These are phyloP conservation scores for Ceriops decandra DNA, from an alignment of 345 rosid species.

Conservation along the genomic window DNA sequence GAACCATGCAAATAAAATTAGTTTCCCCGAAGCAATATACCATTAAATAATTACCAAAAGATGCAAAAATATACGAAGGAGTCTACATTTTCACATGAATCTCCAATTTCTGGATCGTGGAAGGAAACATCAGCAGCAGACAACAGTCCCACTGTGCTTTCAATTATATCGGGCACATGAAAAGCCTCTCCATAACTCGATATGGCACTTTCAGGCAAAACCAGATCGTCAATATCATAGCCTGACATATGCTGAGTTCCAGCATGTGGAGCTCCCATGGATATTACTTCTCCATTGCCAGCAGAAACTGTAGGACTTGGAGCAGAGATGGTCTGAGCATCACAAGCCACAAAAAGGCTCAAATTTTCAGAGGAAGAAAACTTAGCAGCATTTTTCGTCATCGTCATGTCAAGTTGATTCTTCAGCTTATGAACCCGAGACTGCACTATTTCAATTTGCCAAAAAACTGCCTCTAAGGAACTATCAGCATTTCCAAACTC, in stretches of 20 bases:
- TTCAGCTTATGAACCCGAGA: slow-evolving; percentile 62
- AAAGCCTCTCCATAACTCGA: slow-evolving; percentile 63
- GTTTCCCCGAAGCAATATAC: not conserved
- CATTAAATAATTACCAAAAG: too few species aligned
- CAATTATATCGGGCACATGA: slow-evolving; percentile 87
- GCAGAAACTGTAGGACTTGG: slow-evolving; percentile 84
- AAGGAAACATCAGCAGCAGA: slow-evolving; percentile 74
- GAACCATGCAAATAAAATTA: not conserved
- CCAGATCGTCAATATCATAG: slow-evolving; percentile 55
- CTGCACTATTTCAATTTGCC: slow-evolving; percentile 61
- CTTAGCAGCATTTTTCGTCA: slow-evolving; percentile 65
- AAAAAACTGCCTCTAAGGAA: slow-evolving; percentile 57
- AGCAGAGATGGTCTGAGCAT: slow-evolving; percentile 70
- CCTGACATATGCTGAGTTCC: slow-evolving; percentile 44
- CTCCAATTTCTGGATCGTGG: slow-evolving; percentile 55
- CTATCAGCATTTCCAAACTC: slow-evolving; percentile 46
- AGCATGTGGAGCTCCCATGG: slow-evolving; percentile 48
- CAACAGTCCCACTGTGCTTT: slow-evolving; percentile 82
- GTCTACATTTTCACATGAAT: slow-evolving; percentile 72
- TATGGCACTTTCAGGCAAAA: slow-evolving; percentile 55
- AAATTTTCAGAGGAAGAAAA: slow-evolving; percentile 88
- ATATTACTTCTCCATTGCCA: slow-evolving; percentile 57
- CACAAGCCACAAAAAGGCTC: slow-evolving; percentile 66
- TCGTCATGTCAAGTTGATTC: slow-evolving; percentile 52
- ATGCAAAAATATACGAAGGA: not conserved